Evolutionary conservation across 345 rosid genomes (phyloP), one percentile per base, ranked within the genome.

Genomic region (Acer saccharum): DNA sequence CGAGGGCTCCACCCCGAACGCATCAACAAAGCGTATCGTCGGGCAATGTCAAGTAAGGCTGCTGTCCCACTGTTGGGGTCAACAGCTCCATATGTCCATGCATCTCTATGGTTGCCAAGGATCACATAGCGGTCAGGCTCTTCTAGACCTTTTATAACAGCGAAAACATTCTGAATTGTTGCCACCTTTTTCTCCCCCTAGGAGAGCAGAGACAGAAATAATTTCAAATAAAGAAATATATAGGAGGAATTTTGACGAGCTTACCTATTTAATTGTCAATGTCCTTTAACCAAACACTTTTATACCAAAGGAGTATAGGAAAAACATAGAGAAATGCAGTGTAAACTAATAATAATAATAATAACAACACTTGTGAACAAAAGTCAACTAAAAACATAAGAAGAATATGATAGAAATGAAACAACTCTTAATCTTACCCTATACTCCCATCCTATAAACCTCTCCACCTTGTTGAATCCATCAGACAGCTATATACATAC

Each of bases 51-150:
- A 61, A 96, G 98, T 65, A 96, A 88, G 11, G 92, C 93, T 70
- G 99, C 93, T 69, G 99, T 96, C 50, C 99, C 99, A 73, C 99
- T 96, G 84, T 92, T 94, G 23, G 99, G 98, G 82, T 96, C 99
- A 50, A 96, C 95, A 54, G 98, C 99, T 83, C 99, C 99, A 78
- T 94, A 96, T 0, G 98, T 89, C 99, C 99, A 96, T 52, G 97
- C 97, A 84, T 96, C 99, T 79, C 98, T 86, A 80, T 94, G 99
- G 77, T 96, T 96, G 10, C 97, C 98, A 57, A 94, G 89, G 27
- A 96, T 82, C 78, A 96, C 92, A 73, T 84, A 92, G n/a, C 97
- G 89, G 54, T 92, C 98, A 21, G 93, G 87, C 77, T 94, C 98
- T 82, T 90, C 92, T 29, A 44, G 78, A 4, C 99, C 99, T 83